Evolutionary conservation across 2,329 filamentous ascomycete species (phyloP), one percentile per base, ranked within the genome.

Genomic region (Fusarium xyrophilum): DNA sequence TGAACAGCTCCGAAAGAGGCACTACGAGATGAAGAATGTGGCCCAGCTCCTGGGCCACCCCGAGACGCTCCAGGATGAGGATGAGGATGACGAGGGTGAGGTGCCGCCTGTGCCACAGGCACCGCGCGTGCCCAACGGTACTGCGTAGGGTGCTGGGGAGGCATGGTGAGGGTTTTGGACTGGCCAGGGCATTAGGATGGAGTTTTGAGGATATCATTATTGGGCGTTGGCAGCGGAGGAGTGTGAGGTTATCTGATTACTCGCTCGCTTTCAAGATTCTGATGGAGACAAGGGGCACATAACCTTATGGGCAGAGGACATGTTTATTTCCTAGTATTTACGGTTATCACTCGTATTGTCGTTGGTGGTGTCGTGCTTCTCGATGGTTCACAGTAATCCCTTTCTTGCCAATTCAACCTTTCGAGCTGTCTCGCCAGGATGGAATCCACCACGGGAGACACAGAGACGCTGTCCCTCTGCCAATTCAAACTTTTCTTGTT

Each of bases 21-120:
- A 99, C 80, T 99, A 99, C 80, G 96, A 99, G 85, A 99, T 99
- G 96, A 93, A 88, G 82, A 91, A 96, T 76, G 93, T 97, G 61
- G 97, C 96, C 75, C 88, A 90, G 75, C 81, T 98, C 55, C 86
- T 99, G 69, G 94, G 93, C 17, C 90, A 93, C 74, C 88, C 90
- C 6, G 89, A 91, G 75, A 83, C 87, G 6, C 74, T 91, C 47
- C 87, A 88, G 50, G 88, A 50, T 27, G 46, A 87, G 42, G 88
- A 89, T 44, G 87, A 88, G 17, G 85, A 86, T 4, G 87, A 89
- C 12, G 84, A 85, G 1, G 87, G 88, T 12, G 55, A 65, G 12
- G 74, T 78, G 56, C 80, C 81, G 21, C 75, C 80, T 43, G 74
- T 83, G 47, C 81, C 81, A 23, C 75, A 80, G 40, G 74, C 83